Percentiles rank a stretch among this genome's conserved stretches.
Evolutionary conservation across 2,329 filamentous ascomycete species (phyloP).

Genomic region (Diaporthe helianthi): DNA sequence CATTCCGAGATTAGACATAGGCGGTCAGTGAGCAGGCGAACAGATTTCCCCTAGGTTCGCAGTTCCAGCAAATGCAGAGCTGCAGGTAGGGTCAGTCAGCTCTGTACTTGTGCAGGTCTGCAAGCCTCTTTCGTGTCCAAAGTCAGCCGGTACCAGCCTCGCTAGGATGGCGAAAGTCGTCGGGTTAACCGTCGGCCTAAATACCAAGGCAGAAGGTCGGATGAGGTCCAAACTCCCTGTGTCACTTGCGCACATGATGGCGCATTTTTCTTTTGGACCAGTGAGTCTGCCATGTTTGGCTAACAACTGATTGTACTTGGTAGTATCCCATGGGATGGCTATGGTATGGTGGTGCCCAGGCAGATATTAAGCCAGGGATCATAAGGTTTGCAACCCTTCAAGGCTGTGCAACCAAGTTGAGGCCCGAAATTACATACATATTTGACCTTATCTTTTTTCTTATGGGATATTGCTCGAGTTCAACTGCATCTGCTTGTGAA

Average conservation of each 20-base stretch:
- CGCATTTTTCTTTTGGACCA: too few species aligned
- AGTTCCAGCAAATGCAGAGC: neutral
- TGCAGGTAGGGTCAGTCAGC: neutral
- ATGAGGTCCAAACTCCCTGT: neutral
- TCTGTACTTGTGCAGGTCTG: neutral
- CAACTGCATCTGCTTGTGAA: neutral
- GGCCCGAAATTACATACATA: too few species aligned
- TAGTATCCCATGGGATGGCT: too few species aligned
- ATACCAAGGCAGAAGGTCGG: neutral
- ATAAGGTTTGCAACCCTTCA: neutral
- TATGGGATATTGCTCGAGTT: too few species aligned
- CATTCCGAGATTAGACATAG: neutral
- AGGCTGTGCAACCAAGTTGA: too few species aligned
- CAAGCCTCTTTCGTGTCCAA: neutral
- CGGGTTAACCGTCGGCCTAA: neutral
- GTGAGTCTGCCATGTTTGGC: too few species aligned
- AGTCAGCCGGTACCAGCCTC: too few species aligned
- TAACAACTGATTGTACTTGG: too few species aligned
- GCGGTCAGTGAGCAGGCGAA: too few species aligned
- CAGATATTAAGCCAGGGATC: neutral
- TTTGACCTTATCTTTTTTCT: too few species aligned
- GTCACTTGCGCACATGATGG: neutral
- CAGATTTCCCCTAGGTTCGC: neutral
- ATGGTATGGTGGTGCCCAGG: neutral
- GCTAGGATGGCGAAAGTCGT: too few species aligned